Percentiles rank a stretch among this genome's conserved stretches.
These are phyloP conservation scores for Epithele typhae DNA, from an alignment of 768 basidiomycete species.

Conservation along the genomic window DNA sequence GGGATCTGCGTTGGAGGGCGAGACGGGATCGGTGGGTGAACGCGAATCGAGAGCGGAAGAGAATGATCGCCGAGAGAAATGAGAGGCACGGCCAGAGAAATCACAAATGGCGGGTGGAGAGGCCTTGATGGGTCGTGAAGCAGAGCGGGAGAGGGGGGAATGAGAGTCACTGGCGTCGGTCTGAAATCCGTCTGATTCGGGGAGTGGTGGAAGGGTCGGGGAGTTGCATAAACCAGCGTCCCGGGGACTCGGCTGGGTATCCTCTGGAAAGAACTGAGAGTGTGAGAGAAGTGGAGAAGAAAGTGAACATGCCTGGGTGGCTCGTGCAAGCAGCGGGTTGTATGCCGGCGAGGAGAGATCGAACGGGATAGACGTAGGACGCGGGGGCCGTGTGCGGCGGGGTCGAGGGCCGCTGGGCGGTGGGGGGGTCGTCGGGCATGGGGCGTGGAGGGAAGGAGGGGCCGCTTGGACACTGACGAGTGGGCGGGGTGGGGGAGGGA, in stretches of 20 bases:
- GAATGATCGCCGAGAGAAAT: constrained; percentile 17
- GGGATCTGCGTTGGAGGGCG: neutral
- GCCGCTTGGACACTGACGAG: too few relatives aligned
- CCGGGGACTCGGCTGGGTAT: neutral
- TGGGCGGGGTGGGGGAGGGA: too few relatives aligned
- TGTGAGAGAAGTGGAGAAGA: constrained; percentile 1
- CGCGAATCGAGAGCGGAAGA: constrained; percentile 5
- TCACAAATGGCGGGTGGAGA: constrained; percentile 19
- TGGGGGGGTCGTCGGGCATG: too few relatives aligned
- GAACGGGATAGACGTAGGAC: constrained; percentile 28
- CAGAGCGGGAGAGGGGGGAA: neutral
- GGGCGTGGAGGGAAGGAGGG: too few relatives aligned
- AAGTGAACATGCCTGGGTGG: neutral
- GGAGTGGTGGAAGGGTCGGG: neutral
- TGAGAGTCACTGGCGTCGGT: neutral
- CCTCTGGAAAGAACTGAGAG: constrained; percentile 10
- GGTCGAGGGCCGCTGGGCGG: too few relatives aligned
- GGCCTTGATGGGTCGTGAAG: neutral
- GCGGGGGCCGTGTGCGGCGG: neutral
- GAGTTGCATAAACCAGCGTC: neutral
- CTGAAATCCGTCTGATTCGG: neutral
- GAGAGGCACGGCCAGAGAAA: constrained; percentile 13
- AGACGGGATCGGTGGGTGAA: neutral
- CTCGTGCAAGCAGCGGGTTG: constrained; percentile 13
- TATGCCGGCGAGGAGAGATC: constrained; percentile 29